Evolutionary conservation across 2,329 filamentous ascomycete genomes (phyloP).

Genomic region (Parastagonospora nodorum): DNA sequence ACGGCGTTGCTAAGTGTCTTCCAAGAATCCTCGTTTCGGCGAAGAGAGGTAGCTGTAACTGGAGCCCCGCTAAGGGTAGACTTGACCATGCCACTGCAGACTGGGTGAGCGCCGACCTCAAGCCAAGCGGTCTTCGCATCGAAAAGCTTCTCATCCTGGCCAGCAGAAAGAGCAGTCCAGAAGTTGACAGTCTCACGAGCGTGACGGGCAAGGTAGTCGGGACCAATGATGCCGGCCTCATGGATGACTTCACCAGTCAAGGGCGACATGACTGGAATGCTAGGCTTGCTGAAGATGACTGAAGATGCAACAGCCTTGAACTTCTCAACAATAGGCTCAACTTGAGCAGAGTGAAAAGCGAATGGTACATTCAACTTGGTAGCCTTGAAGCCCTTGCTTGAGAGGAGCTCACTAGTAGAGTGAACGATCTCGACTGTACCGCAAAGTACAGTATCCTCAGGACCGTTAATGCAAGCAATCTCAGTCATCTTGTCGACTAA

Average conservation of each 20-base stretch:
- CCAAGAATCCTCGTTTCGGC: constrained; percentile 67
- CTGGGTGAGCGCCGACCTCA: constrained; percentile 75
- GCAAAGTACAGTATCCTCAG: constrained; percentile 75
- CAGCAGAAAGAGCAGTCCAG: constrained; percentile 63
- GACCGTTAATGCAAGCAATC: constrained; percentile 76
- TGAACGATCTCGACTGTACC: constrained; percentile 65
- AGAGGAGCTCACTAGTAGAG: constrained; percentile 56
- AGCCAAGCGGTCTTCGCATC: constrained; percentile 72
- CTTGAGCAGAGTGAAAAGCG: constrained; percentile 69
- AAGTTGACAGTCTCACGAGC: constrained; percentile 74
- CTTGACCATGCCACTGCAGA: constrained; percentile 72
- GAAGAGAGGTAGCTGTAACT: constrained; percentile 64
- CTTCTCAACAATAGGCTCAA: constrained; percentile 65
- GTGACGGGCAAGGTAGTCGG: constrained; percentile 68
- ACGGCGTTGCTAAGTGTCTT: constrained; percentile 65
- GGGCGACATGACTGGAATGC: constrained; percentile 70
- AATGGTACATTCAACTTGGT: constrained; percentile 69
- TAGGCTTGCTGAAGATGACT: constrained; percentile 63
- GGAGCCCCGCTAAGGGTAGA: constrained; percentile 62
- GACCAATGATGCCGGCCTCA: constrained; percentile 61
- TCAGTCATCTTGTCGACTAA: constrained; percentile 57
- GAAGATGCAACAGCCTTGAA: constrained; percentile 61
- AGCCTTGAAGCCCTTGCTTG: constrained; percentile 61
- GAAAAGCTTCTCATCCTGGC: constrained; percentile 63
- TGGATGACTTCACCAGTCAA: constrained; percentile 65